Evolutionary conservation across 805 yeast species (phyloP), one percentile per base, ranked within the genome.

Genomic region (Sugiyamaella americana): DNA sequence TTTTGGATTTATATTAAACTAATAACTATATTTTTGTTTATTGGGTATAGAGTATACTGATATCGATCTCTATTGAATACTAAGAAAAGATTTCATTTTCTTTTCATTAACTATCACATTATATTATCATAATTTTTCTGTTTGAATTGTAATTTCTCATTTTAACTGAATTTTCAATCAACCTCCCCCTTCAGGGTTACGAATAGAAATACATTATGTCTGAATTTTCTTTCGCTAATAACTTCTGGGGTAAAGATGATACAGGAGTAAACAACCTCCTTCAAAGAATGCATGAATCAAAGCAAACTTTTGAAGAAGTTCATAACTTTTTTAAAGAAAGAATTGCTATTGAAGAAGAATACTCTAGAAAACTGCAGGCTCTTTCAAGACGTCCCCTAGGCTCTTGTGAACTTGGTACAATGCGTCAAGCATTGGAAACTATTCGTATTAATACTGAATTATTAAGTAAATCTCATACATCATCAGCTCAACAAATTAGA

Each of bases 321-420:
- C 59, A 67, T 5, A 54, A 58, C 1, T 78, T 73, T 51, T 78
- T 77, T 62, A 74, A 69, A 49, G 84, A 80, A 47, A 58, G 73
- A 34, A 66, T 75, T 1, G 68, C 75, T 13, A 74, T 87, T 35
- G 96, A 87, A 57, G 83, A 79, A 50, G 95, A 87, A 21, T 85
- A 84, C 58, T 66, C 80, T 34, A 73, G 76, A 46, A 73, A 71
- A 49, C 61, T 87, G 53, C 67, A 66, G 38, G 69, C 73, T 13
- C 65, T 87, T 19, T 66, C 84, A 18, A 64, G 67, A 42, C 73
- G 71, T 54, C 56, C 67, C 0, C 62, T 79, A 3, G 89, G 88
- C 1, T 59, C 75, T 2, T 70, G 68, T 47, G 86, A 80, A 53
- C 69, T 75, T 0, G 91, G 89, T 0, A 65, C 79, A 0, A 62